These are phyloP conservation scores for Zygoascus flipseniorum DNA, from an alignment of 805 yeast species.

Conservation along the genomic window DNA sequence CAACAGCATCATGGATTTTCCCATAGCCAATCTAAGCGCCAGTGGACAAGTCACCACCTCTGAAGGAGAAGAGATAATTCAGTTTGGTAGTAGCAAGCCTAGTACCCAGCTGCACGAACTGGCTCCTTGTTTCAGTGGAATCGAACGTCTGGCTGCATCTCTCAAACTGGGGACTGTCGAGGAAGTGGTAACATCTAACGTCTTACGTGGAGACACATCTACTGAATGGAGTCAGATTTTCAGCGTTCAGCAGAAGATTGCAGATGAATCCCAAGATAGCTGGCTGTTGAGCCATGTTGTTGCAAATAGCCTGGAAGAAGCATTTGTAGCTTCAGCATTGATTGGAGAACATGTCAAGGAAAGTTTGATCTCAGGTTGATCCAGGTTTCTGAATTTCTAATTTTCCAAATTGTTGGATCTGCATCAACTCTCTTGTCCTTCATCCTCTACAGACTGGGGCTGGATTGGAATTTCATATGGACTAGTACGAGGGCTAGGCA, in stretches of 20 bases:
- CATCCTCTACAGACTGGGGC: no score
- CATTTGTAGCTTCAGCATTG: conserved; percentile 13
- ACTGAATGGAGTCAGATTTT: conserved; percentile 6
- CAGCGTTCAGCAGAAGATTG: conserved; percentile 5
- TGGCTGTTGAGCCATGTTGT: conserved; percentile 5
- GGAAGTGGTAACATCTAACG: conserved; percentile 4
- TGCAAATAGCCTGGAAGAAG: conserved; percentile 5
- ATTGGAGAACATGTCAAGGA: conserved; percentile 4
- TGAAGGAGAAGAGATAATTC: conserved; percentile 13
- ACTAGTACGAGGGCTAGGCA: no score
- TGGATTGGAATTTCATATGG: no score
- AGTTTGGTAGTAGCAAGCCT: conserved; percentile 3
- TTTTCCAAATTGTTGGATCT: no score
- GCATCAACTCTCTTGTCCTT: no score
- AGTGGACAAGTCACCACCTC: conserved; percentile 13
- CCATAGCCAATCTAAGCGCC: background rate
- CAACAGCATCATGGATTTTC: background rate
- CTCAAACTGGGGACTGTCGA: conserved; percentile 15
- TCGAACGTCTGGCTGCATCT: conserved; percentile 10
- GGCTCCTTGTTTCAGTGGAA: conserved; percentile 11
- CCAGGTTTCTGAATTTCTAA: no score
- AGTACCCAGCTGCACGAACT: conserved; percentile 4
- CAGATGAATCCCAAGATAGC: background rate
- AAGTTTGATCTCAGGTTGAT: background rate
- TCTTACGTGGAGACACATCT: conserved; percentile 4